phyloP scores from a whole-genome alignment of 768 basidiomycete genomes.

The Rhodotorula paludigena region DNA sequence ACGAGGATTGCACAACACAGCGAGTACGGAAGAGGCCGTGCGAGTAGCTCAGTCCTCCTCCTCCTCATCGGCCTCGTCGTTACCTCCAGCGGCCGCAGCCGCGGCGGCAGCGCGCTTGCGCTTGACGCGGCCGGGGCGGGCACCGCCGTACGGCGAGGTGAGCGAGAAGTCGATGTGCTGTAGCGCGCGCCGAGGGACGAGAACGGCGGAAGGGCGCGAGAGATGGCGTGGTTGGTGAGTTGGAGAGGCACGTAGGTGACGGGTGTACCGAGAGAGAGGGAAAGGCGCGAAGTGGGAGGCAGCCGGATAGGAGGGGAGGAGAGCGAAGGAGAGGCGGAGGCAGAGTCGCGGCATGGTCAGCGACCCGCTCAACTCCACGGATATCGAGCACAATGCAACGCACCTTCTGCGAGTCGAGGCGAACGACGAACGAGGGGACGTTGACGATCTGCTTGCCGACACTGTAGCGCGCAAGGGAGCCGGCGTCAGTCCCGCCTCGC shows the following conservation, averaged over 20 bases:
- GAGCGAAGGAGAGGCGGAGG: not conserved
- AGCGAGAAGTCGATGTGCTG: conserved; percentile 97
- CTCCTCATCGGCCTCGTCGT: conserved; percentile 85
- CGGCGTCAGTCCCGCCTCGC: not conserved
- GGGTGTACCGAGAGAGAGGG: not conserved
- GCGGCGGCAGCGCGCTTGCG: conserved; percentile 92
- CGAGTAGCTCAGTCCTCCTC: conserved; percentile 23
- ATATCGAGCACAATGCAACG: conserved; percentile 7
- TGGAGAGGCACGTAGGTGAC: not conserved
- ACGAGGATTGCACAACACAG: not conserved
- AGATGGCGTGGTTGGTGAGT: not conserved
- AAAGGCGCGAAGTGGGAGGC: not conserved
- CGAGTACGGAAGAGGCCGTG: no score
- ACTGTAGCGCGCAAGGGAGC: not conserved
- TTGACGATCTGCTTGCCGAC: conserved; percentile 99
- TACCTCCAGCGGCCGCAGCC: conserved; percentile 75
- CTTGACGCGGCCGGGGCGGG: conserved; percentile 78
- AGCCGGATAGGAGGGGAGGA: not conserved
- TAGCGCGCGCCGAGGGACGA: not conserved
- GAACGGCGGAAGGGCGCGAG: not conserved
- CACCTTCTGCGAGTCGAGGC: conserved; percentile 94
- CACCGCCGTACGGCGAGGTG: conserved; percentile 93
- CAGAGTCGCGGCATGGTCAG: not conserved
- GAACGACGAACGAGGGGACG: conserved; percentile 96
- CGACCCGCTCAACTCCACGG: not conserved